Conservation (phyloP, 2,329 filamentous ascomycete species). For the Dryadomyces sulphureus region DNA sequence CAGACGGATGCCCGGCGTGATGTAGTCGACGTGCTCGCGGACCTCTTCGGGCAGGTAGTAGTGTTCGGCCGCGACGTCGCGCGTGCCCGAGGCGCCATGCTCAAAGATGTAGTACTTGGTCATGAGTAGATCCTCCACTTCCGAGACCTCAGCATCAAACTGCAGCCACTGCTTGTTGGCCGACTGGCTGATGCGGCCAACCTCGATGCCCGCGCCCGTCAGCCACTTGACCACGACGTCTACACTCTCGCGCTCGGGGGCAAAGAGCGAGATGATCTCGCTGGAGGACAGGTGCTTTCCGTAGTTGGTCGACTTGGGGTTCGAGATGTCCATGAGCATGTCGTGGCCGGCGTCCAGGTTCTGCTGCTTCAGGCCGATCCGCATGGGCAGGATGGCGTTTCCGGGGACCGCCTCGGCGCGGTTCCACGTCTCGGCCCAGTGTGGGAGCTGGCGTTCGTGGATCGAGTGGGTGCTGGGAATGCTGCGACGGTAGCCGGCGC, state of each 20-base stretch:
- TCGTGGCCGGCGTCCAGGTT: slow-evolving; percentile 17
- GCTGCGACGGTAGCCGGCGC: neutral
- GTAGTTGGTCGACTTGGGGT: slow-evolving; percentile 17
- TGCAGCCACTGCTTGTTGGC: slow-evolving; percentile 15
- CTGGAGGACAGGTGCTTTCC: slow-evolving; percentile 23
- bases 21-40: slow-evolving; percentile 36
- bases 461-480: slow-evolving; percentile 14
- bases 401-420: slow-evolving; percentile 14
- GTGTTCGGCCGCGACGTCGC: slow-evolving; percentile 12
- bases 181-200: slow-evolving; percentile 10
- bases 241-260: slow-evolving; percentile 18
- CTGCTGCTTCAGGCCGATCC: slow-evolving; percentile 13
- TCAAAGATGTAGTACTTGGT: slow-evolving; percentile 14
- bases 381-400: slow-evolving; percentile 12
- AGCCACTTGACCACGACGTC: slow-evolving; percentile 20
- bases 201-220: slow-evolving; percentile 16
- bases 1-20: slow-evolving; percentile 40
- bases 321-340: slow-evolving; percentile 17
- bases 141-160: slow-evolving; percentile 14
- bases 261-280: slow-evolving; percentile 23
- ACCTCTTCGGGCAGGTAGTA: slow-evolving; percentile 31
- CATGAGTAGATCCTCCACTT: slow-evolving; percentile 14
- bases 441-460: slow-evolving; percentile 18
- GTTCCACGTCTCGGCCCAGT: slow-evolving; percentile 14
- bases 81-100: slow-evolving; percentile 10